A percentile compares a stretch with the other conserved stretches of the same genome.
Evolutionary conservation across 129 eudicot species (phyloP).

Genomic region (Flaveria bidentis): DNA sequence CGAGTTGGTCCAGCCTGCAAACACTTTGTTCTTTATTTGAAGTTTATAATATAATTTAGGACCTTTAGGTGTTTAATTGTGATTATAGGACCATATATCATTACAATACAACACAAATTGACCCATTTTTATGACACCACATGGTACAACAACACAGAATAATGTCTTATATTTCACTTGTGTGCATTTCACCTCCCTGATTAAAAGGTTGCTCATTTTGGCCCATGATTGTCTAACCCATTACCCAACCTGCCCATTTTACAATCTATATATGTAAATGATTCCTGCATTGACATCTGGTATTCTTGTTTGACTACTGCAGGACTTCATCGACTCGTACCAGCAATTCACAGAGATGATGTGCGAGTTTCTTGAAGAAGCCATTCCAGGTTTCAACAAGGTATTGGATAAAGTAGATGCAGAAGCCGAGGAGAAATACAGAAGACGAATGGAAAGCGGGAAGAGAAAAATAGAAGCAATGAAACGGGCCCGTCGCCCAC

Average conservation of each 20-base stretch:
- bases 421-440: slow-evolving; percentile 35
- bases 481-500: slow-evolving; percentile 28
- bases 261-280: background rate
- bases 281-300: background rate
- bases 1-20: background rate
- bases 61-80: background rate
- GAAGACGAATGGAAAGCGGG: slow-evolving; percentile 33
- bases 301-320: slow-evolving; percentile 17
- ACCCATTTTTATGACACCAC: background rate
- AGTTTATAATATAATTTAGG: background rate
- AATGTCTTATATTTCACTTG: background rate
- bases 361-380: slow-evolving; percentile 28
- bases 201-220: background rate
- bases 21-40: background rate
- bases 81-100: background rate
- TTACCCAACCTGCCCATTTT: background rate
- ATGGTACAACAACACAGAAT: no score
- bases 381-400: slow-evolving; percentile 37
- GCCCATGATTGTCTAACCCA: background rate
- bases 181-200: no score
- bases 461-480: slow-evolving; percentile 32
- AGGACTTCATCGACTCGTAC: slow-evolving; percentile 39
- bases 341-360: slow-evolving; percentile 31
- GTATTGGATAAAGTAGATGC: slow-evolving; percentile 28
- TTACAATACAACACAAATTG: background rate